phyloP scores from a whole-genome alignment of 306 rosid species.

The Dalbergia oliveri region DNA sequence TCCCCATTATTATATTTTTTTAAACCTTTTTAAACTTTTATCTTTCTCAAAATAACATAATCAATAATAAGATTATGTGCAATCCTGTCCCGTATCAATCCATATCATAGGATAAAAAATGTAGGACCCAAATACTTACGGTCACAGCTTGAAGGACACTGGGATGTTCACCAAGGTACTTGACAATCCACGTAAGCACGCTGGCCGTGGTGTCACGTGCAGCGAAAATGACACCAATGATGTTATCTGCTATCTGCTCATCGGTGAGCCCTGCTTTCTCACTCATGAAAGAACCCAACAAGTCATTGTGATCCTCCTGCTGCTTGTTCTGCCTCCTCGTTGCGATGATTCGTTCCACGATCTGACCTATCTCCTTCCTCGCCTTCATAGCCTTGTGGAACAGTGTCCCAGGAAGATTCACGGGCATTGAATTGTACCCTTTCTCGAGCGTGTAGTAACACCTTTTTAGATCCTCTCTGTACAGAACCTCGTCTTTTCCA shows the following conservation, averaged over 20 bases:
- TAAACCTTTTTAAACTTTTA: too few species aligned
- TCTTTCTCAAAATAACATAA: too few species aligned
- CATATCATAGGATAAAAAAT: neutral
- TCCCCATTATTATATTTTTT: too few species aligned
- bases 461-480: slow-evolving; percentile 78
- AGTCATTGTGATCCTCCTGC: slow-evolving; percentile 61
- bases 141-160: slow-evolving; percentile 75
- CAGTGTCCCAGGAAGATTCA: slow-evolving; percentile 87
- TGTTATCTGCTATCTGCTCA: slow-evolving; percentile 82
- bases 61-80: too few species aligned
- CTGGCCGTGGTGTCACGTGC: slow-evolving; percentile 96
- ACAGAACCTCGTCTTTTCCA: slow-evolving; percentile 74
- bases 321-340: slow-evolving; percentile 64
- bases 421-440: slow-evolving; percentile 97
- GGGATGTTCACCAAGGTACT: slow-evolving; percentile 81
- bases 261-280: slow-evolving; percentile 85
- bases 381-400: slow-evolving; percentile 94
- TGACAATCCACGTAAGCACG: slow-evolving; percentile 88
- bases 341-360: slow-evolving; percentile 68
- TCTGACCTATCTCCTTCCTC: slow-evolving; percentile 80
- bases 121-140: slow-evolving; percentile 59
- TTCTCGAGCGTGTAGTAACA: slow-evolving; percentile 88
- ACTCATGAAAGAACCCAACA: slow-evolving; percentile 80
- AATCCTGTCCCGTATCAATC: too few species aligned
- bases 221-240: slow-evolving; percentile 93